Evolutionary conservation across 1,284 basidiomycete genomes (phyloP).

Genomic region (Leccinum pachyderme): DNA sequence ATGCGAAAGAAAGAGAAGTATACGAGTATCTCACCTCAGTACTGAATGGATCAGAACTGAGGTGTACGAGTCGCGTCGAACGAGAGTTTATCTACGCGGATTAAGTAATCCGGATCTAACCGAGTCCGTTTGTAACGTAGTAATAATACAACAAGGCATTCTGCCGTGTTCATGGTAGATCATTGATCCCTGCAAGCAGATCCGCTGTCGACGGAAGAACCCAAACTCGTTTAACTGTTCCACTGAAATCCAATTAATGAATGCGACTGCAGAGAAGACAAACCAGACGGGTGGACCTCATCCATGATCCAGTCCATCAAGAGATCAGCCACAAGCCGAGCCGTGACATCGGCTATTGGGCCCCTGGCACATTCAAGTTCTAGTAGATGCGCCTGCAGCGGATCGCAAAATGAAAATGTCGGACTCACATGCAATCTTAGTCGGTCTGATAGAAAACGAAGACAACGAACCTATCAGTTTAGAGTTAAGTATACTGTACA

Average conservation of each 20-base stretch:
- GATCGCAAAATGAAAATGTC: slow-evolving; percentile 1
- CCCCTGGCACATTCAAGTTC: background rate
- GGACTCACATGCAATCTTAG: background rate
- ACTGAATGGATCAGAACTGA: too few species aligned
- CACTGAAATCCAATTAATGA: background rate
- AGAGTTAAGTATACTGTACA: background rate
- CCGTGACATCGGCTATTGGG: background rate
- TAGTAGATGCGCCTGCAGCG: background rate
- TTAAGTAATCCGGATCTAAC: too few species aligned
- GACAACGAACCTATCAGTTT: background rate
- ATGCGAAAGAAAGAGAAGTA: too few species aligned
- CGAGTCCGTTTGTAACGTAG: too few species aligned
- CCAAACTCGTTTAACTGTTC: background rate
- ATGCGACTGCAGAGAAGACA: background rate
- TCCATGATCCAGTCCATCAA: too few species aligned
- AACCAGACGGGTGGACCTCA: background rate
- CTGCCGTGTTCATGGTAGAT: too few species aligned
- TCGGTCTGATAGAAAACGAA: background rate
- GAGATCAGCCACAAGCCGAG: background rate
- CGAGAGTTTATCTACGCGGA: too few species aligned
- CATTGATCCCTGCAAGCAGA: background rate
- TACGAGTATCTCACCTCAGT: too few species aligned
- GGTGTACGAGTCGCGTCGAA: too few species aligned
- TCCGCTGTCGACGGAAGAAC: background rate
- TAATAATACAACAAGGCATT: too few species aligned